Percentiles rank a stretch among this genome's conserved stretches.
phyloP scores from a whole-genome alignment of 1,139 yeast species.

The Saccharomyces hybrid region DNA sequence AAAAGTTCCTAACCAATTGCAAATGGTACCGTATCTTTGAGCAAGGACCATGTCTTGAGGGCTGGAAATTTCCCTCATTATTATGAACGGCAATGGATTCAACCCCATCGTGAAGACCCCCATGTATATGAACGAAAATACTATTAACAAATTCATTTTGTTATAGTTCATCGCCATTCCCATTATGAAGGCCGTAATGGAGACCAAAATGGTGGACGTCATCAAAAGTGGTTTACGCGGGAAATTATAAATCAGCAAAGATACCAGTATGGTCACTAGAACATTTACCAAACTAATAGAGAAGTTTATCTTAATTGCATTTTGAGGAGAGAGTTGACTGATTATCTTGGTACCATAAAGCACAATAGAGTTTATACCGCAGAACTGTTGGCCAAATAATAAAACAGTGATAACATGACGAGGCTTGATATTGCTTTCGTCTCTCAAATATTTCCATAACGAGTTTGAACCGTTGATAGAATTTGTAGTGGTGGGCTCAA shows the following conservation, averaged over 20 bases:
- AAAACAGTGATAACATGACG: slow-evolving; percentile 62
- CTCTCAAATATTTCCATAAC: slow-evolving; percentile 41
- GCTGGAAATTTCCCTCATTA: slow-evolving; percentile 82
- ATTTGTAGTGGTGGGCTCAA: not conserved
- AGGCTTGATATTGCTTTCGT: slow-evolving; percentile 48
- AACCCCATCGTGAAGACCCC: slow-evolving; percentile 81
- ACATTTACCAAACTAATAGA: slow-evolving; percentile 66
- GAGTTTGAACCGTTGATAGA: slow-evolving; percentile 10
- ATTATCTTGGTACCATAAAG: slow-evolving; percentile 87
- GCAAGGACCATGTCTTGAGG: slow-evolving; percentile 73
- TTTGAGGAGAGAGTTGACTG: slow-evolving; percentile 53
- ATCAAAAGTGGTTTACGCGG: slow-evolving; percentile 74
- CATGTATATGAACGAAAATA: slow-evolving; percentile 66
- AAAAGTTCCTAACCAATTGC: slow-evolving; percentile 89
- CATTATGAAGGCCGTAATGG: slow-evolving; percentile 52
- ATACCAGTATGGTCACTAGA: slow-evolving; percentile 60
- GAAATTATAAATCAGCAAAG: slow-evolving; percentile 59
- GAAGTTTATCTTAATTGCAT: slow-evolving; percentile 65
- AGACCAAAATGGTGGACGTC: slow-evolving; percentile 61
- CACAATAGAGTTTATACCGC: slow-evolving; percentile 86
- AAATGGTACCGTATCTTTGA: slow-evolving; percentile 84
- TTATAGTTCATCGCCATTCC: slow-evolving; percentile 54
- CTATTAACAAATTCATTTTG: slow-evolving; percentile 47
- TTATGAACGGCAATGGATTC: slow-evolving; percentile 88
- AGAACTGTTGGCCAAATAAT: slow-evolving; percentile 77